Evolutionary conservation across 192 early-diverging fungal species (phyloP).

Genomic region (Entomortierella lignicola): DNA sequence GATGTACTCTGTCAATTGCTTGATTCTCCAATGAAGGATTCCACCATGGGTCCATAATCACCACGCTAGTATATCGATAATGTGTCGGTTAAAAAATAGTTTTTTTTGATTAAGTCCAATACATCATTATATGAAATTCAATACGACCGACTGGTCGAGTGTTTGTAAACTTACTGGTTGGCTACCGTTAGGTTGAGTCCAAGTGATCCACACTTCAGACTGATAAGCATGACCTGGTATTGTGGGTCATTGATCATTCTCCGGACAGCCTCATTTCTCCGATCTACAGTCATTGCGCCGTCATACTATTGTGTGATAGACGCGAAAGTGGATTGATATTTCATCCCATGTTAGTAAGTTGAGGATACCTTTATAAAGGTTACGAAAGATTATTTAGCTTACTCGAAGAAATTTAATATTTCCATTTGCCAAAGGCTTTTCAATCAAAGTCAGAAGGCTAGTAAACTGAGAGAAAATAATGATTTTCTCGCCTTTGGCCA

Average conservation of each 20-base stretch:
- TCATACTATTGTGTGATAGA: constrained; percentile 39
- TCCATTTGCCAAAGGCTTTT: constrained; percentile 51
- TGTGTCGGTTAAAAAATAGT: no score
- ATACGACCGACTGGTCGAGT: background rate
- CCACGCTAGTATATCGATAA: constrained; percentile 67
- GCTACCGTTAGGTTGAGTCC: constrained; percentile 78
- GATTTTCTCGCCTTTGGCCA: constrained; percentile 54
- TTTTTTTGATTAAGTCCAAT: background rate
- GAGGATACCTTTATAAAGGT: background rate
- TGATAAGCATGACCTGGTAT: constrained; percentile 67
- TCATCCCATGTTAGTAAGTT: no score
- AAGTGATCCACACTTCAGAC: constrained; percentile 75
- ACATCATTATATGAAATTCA: background rate
- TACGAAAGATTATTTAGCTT: background rate
- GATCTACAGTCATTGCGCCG: constrained; percentile 55
- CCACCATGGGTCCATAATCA: constrained; percentile 88
- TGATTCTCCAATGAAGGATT: constrained; percentile 76
- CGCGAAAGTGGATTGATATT: background rate
- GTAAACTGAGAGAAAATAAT: constrained; percentile 73
- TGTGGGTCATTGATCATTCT: constrained; percentile 55
- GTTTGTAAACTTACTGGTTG: constrained; percentile 57
- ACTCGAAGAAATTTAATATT: constrained; percentile 50
- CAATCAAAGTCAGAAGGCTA: constrained; percentile 62
- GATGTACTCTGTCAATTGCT: constrained; percentile 79
- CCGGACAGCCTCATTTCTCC: constrained; percentile 54